These are phyloP conservation scores for Penicillium thymicola DNA, from an alignment of 2,329 filamentous ascomycete genomes.

Conservation along the genomic window DNA sequence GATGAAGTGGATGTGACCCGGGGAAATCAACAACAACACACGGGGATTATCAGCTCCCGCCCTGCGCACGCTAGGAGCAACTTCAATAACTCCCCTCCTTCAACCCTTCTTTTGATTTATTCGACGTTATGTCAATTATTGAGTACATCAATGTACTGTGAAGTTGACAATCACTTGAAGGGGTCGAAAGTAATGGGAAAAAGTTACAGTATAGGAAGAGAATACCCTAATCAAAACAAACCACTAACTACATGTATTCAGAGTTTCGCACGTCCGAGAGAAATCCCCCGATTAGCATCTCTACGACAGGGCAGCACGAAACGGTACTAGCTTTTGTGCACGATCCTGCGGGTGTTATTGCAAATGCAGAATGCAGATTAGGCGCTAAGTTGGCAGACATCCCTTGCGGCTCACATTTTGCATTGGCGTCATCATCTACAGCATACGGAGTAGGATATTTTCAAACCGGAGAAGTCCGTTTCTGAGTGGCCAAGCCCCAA, in stretches of 20 bases:
- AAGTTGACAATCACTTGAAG: not conserved
- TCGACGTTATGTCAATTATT: not conserved
- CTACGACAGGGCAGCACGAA: not conserved
- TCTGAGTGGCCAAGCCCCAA: slow-evolving; percentile 4
- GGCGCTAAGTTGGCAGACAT: slow-evolving; percentile 8
- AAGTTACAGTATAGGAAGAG: not conserved
- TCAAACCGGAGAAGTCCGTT: slow-evolving; percentile 22
- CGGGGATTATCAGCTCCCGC: slow-evolving; percentile 12
- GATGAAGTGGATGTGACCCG: slow-evolving; percentile 2
- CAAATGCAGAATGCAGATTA: slow-evolving; percentile 8
- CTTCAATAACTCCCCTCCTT: slow-evolving; percentile 14
- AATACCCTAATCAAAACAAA: not conserved
- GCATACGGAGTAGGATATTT: not conserved
- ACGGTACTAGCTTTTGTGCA: slow-evolving; percentile 5
- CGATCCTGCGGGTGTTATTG: slow-evolving; percentile 13
- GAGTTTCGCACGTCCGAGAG: not conserved
- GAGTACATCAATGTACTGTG: not conserved
- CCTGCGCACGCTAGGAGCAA: slow-evolving; percentile 23
- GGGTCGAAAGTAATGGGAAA: no score
- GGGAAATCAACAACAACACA: slow-evolving; percentile 12
- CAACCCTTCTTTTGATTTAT: not conserved
- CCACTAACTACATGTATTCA: not conserved
- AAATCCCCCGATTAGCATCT: slow-evolving; percentile 6
- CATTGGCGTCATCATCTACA: slow-evolving; percentile 11
- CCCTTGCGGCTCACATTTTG: slow-evolving; percentile 28